A percentile compares a stretch with the other conserved stretches of the same genome.
phyloP scores from a whole-genome alignment of 2,329 filamentous ascomycete genomes.

The Diplodia mutila region DNA sequence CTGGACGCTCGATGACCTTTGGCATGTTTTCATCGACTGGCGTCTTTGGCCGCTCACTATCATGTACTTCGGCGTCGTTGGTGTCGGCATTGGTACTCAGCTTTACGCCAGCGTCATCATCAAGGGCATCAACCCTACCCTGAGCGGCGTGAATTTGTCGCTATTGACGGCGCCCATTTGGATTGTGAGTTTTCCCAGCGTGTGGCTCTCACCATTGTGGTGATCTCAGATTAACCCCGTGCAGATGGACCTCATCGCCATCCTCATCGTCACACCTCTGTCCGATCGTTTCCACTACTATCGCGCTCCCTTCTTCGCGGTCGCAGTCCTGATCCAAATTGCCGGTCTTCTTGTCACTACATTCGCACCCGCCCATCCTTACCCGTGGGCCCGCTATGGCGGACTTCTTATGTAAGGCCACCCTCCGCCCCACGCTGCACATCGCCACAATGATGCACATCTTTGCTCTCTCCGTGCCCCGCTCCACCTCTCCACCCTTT shows the following conservation, averaged over 20 bases:
- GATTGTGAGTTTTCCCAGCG: conserved; percentile 65
- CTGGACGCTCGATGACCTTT: conserved; percentile 75
- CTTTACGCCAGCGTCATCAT: conserved; percentile 89
- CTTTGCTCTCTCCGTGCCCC: not conserved
- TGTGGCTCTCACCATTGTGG: not conserved
- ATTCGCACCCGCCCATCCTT: conserved; percentile 65
- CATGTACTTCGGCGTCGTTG: conserved; percentile 96
- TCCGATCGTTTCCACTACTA: conserved; percentile 84
- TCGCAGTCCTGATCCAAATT: conserved; percentile 77
- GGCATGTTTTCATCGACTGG: conserved; percentile 78
- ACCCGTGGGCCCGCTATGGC: conserved; percentile 83
- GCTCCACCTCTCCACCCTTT: conserved; percentile 3
- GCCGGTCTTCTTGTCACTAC: conserved; percentile 78
- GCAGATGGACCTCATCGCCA: conserved; percentile 84
- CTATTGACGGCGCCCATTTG: conserved; percentile 89
- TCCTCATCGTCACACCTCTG: conserved; percentile 80
- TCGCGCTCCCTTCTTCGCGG: conserved; percentile 79
- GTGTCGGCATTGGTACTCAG: conserved; percentile 88
- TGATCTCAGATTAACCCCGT: conserved; percentile 11
- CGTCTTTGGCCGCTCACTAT: conserved; percentile 81
- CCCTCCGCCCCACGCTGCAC: conserved; percentile 6
- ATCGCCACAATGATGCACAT: not conserved
- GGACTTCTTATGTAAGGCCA: conserved; percentile 63
- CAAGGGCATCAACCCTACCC: conserved; percentile 70
- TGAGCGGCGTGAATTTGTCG: conserved; percentile 76